Evolutionary conservation across 73 alveolate species (phyloP), one percentile per base, ranked within the genome.

Genomic region (Paraurostyla sp.): DNA sequence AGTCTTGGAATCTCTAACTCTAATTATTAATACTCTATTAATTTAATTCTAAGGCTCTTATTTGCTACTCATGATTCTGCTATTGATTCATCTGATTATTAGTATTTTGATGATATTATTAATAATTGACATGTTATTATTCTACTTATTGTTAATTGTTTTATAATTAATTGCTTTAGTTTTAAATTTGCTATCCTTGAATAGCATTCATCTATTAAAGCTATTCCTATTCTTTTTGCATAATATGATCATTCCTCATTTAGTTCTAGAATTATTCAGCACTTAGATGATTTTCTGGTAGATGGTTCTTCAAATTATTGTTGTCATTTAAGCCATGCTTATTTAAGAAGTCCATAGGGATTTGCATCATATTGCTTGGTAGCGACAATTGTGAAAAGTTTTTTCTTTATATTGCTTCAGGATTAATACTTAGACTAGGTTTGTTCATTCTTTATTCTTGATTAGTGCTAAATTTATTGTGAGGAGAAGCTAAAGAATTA

Each of bases 281-380:
- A 45, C 57, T 45, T 18, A 13, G 57, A 18, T 13, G 18, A 13
- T 9, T 45, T 52, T n/a, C 23, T 52, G 23, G 69, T 9, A n/a
- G n/a, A n/a, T n/a, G n/a, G n/a, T n/a, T n/a, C n/a, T n/a, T n/a
- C n/a, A n/a, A n/a, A n/a, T n/a, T n/a, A n/a, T n/a, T n/a, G n/a
- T n/a, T n/a, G 30, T 52, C 69, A 6, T 6, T 52, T 6, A 52
- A 20, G 23, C 69, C 69, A n/a, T 52, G 69, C 30, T 52, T 52
- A 52, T 52, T 52, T 20, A 52, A n/a, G 30, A 52, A 52, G 33
- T 52, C 69, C 69, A 52, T 52, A 9, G 69, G 69, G 23, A 52
- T 52, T 20, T 52, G 30, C 69, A 52, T 52, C 69, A 52, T 52
- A n/a, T 52, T 52, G n/a, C n/a, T n/a, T n/a, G n/a, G n/a, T n/a